These are phyloP conservation scores for Tetraselmis chui DNA, from an alignment of 139 green algal species.

Conservation along the genomic window DNA sequence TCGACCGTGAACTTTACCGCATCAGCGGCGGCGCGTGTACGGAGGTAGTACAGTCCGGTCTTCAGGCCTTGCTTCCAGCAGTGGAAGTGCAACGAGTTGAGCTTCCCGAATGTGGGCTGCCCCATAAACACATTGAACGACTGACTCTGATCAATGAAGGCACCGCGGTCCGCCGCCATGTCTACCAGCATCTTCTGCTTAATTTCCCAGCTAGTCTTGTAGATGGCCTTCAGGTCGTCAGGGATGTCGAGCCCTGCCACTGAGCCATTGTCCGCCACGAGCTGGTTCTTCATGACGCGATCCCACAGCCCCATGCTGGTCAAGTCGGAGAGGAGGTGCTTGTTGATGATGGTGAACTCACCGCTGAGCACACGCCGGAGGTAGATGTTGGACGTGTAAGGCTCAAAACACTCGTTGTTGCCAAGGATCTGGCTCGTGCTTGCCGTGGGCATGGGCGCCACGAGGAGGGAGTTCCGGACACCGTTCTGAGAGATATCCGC, in stretches of 20 bases:
- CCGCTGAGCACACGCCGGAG: slow-evolving; percentile 91
- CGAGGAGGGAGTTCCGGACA: slow-evolving; percentile 93
- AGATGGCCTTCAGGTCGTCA: slow-evolving; percentile 84
- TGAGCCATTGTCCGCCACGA: slow-evolving; percentile 78
- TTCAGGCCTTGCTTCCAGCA: slow-evolving; percentile 92
- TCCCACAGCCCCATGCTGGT: slow-evolving; percentile 85
- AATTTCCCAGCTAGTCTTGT: slow-evolving; percentile 99
- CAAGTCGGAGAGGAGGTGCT: slow-evolving; percentile 94
- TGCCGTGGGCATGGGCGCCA: slow-evolving; percentile 97
- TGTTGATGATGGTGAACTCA: slow-evolving; percentile 94
- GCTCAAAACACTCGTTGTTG: slow-evolving; percentile 99
- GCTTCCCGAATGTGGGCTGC: slow-evolving; percentile 98
- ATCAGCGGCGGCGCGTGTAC: slow-evolving; percentile 85
- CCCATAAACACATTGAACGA: slow-evolving; percentile 98
- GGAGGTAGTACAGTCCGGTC: slow-evolving; percentile 98
- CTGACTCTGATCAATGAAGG: slow-evolving; percentile 97
- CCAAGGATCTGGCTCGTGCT: slow-evolving; percentile 85
- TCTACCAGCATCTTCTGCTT: slow-evolving; percentile 94
- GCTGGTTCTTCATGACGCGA: slow-evolving; percentile 87
- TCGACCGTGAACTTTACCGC: slow-evolving; percentile 99
- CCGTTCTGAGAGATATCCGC: slow-evolving; percentile 68
- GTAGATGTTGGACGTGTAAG: slow-evolving; percentile 99
- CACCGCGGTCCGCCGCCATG: slow-evolving; percentile 96
- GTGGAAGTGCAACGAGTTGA: slow-evolving; percentile 98
- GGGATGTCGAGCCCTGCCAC: slow-evolving; percentile 78